These are phyloP conservation scores for Paecilomyces fulvus DNA, from an alignment of 2,329 filamentous ascomycete species.

Conservation along the genomic window DNA sequence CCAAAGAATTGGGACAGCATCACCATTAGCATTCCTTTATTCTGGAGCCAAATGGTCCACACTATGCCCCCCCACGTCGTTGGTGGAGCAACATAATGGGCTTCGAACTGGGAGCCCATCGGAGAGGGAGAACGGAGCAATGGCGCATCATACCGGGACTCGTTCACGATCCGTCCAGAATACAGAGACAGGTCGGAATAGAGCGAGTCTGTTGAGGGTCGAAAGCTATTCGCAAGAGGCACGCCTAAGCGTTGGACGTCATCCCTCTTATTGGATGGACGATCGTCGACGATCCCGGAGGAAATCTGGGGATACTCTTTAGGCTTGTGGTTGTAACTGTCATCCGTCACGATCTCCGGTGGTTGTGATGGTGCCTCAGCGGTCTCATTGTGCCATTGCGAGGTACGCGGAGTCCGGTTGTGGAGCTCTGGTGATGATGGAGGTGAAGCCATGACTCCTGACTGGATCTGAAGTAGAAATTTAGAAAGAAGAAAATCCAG, in stretches of 20 bases:
- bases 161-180: constrained; percentile 7
- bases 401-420: background rate
- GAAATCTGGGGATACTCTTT: background rate
- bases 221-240: background rate
- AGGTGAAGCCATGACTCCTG: background rate
- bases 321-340: background rate
- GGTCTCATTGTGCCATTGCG: background rate
- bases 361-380: background rate
- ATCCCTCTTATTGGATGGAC: background rate
- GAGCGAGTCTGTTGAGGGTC: constrained; percentile 11
- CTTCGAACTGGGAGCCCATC: background rate
- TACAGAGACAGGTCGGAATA: constrained; percentile 17
- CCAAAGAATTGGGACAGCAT: constrained; percentile 71
- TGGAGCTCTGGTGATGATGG: background rate
- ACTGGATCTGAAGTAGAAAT: background rate
- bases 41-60: constrained; percentile 46
- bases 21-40: constrained; percentile 67
- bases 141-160: constrained; percentile 6
- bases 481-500: background rate
- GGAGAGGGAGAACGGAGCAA: constrained; percentile 8
- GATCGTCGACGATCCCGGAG: background rate
- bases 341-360: background rate
- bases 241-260: background rate
- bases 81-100: constrained; percentile 10
- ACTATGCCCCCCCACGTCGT: constrained; percentile 20